Base-by-base conservation (phyloP, 1,284 basidiomycete species). In the Austroboletus niveus region DNA sequence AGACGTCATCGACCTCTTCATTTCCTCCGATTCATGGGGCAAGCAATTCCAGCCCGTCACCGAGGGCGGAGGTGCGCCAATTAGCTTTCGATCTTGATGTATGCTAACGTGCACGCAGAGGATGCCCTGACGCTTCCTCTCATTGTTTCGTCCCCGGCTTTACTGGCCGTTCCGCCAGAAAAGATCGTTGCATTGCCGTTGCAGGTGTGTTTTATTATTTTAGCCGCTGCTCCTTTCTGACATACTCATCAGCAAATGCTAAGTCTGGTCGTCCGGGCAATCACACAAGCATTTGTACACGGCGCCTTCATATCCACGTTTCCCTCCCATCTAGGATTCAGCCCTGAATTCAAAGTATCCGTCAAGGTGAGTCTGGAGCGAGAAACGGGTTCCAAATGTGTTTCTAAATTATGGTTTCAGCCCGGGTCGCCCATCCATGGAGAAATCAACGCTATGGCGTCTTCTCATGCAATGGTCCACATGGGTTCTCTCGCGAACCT, bases 1-100 rank as follows among this genome's bases (percentile, higher is more conserved):
- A 8, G 87, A 89, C 63, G 76, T 82, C 8, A 79, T 88, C 65
- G 87, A 89, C 57, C 64, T 75, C n/a, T 80, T 83, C 56, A 54
- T 43, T 9, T 70, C 63, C 11, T 65, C 68, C 4, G 69, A 69
- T 35, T 78, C 76, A 32, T 89, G 87, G 87, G 81, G 83, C 60
- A 76, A 71, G 44, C 85, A 89, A 60, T 89, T 88, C 61, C 74
- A 75, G 48, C 75, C 77, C 20, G 69, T 70, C 15, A 70, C 72
- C 6, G 73, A 78, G 56, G 70, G 69, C 60, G 61, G 55, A 65
- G 65, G 57, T 61, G 39, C 47, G 57, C 55, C 60, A 54, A 59
- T 67, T 68, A 35, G 30, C 56, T 52, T 20, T 36, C 42, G 46
- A 34, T 20, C 30, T 48, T 30, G 34, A 44, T 36, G 29, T 43